phyloP scores from a whole-genome alignment of 1,284 basidiomycete species.

The Phellopilus nigrolimitatus region DNA sequence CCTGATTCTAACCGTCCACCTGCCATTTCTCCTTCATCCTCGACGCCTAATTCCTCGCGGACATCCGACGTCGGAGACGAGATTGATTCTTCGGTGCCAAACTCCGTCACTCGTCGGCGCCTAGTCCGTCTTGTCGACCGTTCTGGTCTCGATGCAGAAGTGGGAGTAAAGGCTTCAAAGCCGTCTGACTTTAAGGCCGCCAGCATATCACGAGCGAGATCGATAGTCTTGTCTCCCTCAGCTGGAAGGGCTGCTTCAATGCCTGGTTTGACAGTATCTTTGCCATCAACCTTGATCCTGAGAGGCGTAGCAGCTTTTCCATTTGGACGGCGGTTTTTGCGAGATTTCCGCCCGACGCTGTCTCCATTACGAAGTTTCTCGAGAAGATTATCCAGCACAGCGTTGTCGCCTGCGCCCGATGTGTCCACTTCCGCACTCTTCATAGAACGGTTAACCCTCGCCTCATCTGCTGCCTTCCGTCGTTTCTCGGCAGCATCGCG shows the following conservation, averaged over 20 bases:
- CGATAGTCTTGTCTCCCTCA: constrained; percentile 44
- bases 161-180: constrained; percentile 32
- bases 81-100: constrained; percentile 7
- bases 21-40: not conserved
- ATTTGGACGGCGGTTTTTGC: constrained; percentile 41
- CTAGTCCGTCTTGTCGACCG: constrained; percentile 25
- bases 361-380: constrained; percentile 71
- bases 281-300: constrained; percentile 40
- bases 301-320: constrained; percentile 34
- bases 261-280: constrained; percentile 26
- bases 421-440: constrained; percentile 38
- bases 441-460: constrained; percentile 52
- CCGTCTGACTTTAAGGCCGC: constrained; percentile 65
- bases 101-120: constrained; percentile 8
- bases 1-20: not conserved
- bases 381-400: constrained; percentile 68
- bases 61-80: constrained; percentile 10
- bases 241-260: constrained; percentile 15
- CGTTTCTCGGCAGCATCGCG: constrained; percentile 60
- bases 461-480: constrained; percentile 57
- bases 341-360: constrained; percentile 52
- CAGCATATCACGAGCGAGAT: constrained; percentile 69
- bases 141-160: constrained; percentile 29
- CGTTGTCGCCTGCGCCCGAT: constrained; percentile 51
- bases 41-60: not conserved